Evolutionary conservation across 768 basidiomycete genomes (phyloP), one percentile per base, ranked within the genome.

Genomic region (Boletus sp.): DNA sequence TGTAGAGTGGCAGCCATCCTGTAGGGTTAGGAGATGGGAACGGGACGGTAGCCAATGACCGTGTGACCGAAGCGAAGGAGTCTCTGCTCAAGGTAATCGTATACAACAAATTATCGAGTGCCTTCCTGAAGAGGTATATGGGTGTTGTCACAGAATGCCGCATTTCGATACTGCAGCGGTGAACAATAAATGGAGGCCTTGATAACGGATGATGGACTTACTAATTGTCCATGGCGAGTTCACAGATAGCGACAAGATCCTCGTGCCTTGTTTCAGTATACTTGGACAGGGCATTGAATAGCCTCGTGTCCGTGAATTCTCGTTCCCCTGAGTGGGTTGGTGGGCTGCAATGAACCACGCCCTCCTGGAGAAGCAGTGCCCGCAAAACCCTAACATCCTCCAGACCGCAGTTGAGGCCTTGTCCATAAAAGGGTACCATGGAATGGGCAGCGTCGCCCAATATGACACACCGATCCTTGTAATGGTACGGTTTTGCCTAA

Each of bases 341-440:
- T 66, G 67, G 56, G 67, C 56, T 47, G 64, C 68, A 70, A 72
- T 54, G 84, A 71, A 55, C 79, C 54, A 95, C 86, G 15, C 79
- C 79, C 70, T 88, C 84, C 55, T 85, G 79, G 52, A 82, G 81
- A 64, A 98, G 78, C 52, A 94, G 74, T 30, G 83, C 78, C 55
- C 85, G 82, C 60, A 99, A 79, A 49, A 98, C 83, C 61, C 97
- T 84, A 63, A 98, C 94, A 71, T 99, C 96, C 74, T 99, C 96
- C 49, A 99, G 81, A 15, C 96, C 96, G 67, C 95, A 97, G 68
- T 99, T 99, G 62, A 98, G 80, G 39, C 96, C 96, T 78, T 99
- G 96, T 40, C 96, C 90, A 69, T 90, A 94, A 75, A 94, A 95
- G 58, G 96, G 95, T n/a, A 95, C 94, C 94, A 98, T 98, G 40